Conservation (phyloP, 495 filamentous ascomycete genomes). For the Hypoxylon rickii region DNA sequence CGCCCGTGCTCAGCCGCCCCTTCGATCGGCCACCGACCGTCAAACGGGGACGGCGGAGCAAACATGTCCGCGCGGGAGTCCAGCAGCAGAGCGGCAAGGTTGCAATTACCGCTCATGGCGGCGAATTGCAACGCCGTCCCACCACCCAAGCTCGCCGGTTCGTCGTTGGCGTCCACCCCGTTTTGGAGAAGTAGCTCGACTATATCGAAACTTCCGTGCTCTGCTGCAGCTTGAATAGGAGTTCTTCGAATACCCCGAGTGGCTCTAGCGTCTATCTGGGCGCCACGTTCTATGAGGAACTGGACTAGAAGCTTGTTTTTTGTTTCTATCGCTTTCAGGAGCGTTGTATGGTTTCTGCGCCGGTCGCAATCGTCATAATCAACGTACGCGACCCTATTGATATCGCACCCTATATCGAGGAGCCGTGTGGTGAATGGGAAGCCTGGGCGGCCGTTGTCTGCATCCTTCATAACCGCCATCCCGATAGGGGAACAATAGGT, state of each 20-base stretch:
- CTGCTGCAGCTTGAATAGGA: slow-evolving; percentile 34
- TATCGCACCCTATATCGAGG: background rate
- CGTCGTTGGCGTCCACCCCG: slow-evolving; percentile 21
- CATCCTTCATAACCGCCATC: no score
- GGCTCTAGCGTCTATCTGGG: slow-evolving; percentile 29
- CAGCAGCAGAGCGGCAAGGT: slow-evolving; percentile 30
- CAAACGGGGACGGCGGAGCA: slow-evolving; percentile 16
- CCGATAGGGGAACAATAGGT: no score
- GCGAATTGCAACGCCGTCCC: slow-evolving; percentile 31
- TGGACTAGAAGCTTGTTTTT: slow-evolving; percentile 26
- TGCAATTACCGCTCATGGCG: slow-evolving; percentile 30
- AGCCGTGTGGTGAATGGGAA: no score
- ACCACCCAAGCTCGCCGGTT: slow-evolving; percentile 29
- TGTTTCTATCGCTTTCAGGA: slow-evolving; percentile 21
- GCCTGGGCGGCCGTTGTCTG: no score
- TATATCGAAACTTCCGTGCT: slow-evolving; percentile 37
- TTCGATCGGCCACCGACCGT: slow-evolving; percentile 49
- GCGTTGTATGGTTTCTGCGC: background rate
- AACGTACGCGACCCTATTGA: background rate
- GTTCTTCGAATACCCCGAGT: slow-evolving; percentile 13
- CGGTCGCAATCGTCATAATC: background rate
- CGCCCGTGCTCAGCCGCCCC: slow-evolving; percentile 37
- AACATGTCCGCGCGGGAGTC: slow-evolving; percentile 23
- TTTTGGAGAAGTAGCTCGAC: slow-evolving; percentile 16
- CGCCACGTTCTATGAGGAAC: slow-evolving; percentile 39